Evolutionary conservation across 2,329 filamentous ascomycete genomes (phyloP), one percentile per base, ranked within the genome.

Genomic region (Nigrospora oryzae): DNA sequence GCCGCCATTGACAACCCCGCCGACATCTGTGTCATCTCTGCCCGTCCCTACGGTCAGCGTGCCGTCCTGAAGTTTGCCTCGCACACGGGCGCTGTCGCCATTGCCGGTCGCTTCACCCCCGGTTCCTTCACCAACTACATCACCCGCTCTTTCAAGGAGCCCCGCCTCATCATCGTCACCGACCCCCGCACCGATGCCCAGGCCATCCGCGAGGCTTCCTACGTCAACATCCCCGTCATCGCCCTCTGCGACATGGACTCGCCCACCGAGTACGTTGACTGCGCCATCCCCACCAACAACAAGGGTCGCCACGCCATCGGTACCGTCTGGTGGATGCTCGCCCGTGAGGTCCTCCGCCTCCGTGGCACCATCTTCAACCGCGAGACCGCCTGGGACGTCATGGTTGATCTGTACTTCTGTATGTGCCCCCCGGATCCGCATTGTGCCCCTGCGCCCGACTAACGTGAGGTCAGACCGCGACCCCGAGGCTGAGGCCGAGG

Each of bases 111-210:
- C 71, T 98, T 98, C 86, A 98, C 93, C 68, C 93, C 93, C 70
- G 93, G 93, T 87, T 95, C 91, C 75, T 98, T 98, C 86, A 98
- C 93, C 82, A 98, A 98, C 84, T 98, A 98, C 86, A 98, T 98
- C 86, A 98, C 94, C 74, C 91, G 93, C 67, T 97, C 93, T 57
- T 98, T 98, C 89, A 96, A 96, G 85, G 93, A 98, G 81, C 93
- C 93, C 68, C 94, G 94, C 73, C 82, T 98, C 68, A 97, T 98
- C 75, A 84, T 98, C 70, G 93, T 98, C 66, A 98, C 93, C 76
- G 93, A 98, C 74, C 93, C 93, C 64, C 91, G 94, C 75, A 98
- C 94, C 79, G 93, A 98, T 66, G 89, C 93, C 70, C 93, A 98
- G 84, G 93, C 93, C 67, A 98, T 98, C 84, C 97, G 96, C 86